These are phyloP conservation scores for Trifolium subterraneum DNA, from an alignment of 306 rosid genomes.

Conservation along the genomic window DNA sequence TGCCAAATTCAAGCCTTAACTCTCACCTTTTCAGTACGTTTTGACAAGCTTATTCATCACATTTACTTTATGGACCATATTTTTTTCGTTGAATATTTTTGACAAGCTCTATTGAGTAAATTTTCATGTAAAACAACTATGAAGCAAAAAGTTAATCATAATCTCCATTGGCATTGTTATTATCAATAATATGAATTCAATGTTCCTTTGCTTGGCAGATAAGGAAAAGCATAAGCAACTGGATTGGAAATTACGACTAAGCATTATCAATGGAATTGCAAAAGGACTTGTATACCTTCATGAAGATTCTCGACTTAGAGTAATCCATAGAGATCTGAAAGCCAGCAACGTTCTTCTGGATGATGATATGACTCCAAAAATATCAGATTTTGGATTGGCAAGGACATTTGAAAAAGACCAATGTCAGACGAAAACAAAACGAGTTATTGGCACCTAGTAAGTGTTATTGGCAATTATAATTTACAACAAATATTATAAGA, in stretches of 20 bases:
- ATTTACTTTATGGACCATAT: not conserved
- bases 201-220: conserved; percentile 35
- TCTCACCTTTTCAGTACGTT: conserved; percentile 53
- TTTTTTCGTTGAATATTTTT: no score
- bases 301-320: conserved; percentile 51
- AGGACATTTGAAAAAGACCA: conserved; percentile 47
- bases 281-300: conserved; percentile 55
- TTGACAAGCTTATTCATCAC: not conserved
- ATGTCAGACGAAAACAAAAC: conserved; percentile 41
- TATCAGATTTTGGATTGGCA: conserved; percentile 62
- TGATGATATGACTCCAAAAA: conserved; percentile 56
- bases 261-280: conserved; percentile 54
- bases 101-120: no score
- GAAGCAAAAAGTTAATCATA: not conserved
- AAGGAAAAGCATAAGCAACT: conserved; percentile 35
- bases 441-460: conserved; percentile 60
- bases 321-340: conserved; percentile 62
- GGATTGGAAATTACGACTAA: conserved; percentile 42
- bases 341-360: conserved; percentile 55
- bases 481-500: not conserved
- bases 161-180: not conserved
- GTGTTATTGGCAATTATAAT: not conserved
- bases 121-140: not conserved
- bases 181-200: not conserved
- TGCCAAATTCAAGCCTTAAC: conserved; percentile 62